Evolutionary conservation across 2,329 filamentous ascomycete species (phyloP).

Genomic region (Phaeophleospora eucalypticola): DNA sequence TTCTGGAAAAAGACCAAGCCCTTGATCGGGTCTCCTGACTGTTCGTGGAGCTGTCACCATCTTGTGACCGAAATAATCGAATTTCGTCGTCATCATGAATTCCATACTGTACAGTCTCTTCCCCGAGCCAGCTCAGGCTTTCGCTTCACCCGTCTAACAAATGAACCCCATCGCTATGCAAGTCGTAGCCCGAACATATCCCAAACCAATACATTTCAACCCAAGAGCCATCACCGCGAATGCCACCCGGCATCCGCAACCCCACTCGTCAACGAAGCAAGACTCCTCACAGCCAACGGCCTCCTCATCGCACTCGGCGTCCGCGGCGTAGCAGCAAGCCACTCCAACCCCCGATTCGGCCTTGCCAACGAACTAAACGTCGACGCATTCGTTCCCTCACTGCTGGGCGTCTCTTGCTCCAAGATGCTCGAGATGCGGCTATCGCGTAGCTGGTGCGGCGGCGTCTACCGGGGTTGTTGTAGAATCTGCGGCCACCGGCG

Average conservation of each 20-base stretch:
- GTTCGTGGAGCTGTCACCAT: too few species aligned
- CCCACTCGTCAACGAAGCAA: conserved; percentile 3
- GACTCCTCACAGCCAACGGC: conserved; percentile 3
- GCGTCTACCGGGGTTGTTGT: conserved; percentile 4
- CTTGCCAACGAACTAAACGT: conserved; percentile 2
- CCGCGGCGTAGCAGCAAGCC: background rate
- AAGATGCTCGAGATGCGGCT: background rate
- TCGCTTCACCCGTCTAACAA: too few species aligned
- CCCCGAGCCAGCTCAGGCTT: too few species aligned
- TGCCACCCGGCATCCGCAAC: background rate
- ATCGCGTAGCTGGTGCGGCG: background rate
- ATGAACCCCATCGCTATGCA: too few species aligned
- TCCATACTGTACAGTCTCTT: too few species aligned
- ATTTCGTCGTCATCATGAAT: too few species aligned
- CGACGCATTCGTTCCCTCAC: background rate
- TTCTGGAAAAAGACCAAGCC: too few species aligned
- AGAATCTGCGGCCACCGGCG: conserved; percentile 1
- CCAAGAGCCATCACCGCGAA: background rate
- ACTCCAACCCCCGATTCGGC: background rate
- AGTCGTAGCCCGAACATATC: too few species aligned
- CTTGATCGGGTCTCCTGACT: too few species aligned
- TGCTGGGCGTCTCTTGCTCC: background rate
- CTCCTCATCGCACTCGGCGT: background rate
- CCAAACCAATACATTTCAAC: too few species aligned
- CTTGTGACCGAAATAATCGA: too few species aligned